Percentiles rank a stretch among this genome's conserved stretches.
These are phyloP conservation scores for Fagopyrum tataricum DNA, from an alignment of 148 eudicot genomes.

Conservation along the genomic window DNA sequence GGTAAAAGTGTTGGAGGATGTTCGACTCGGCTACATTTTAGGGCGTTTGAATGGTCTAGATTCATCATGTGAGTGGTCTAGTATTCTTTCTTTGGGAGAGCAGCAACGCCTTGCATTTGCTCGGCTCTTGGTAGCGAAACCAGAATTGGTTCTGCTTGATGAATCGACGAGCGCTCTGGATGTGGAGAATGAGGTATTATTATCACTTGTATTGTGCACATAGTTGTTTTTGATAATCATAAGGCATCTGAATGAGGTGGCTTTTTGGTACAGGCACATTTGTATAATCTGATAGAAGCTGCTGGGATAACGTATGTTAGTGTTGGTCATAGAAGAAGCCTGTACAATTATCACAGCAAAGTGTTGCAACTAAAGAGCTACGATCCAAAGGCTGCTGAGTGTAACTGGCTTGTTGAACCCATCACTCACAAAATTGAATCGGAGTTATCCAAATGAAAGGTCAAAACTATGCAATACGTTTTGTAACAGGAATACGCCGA, in stretches of 20 bases:
- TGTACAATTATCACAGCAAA: conserved; percentile 56
- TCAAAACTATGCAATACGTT: background rate
- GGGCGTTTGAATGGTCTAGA: conserved; percentile 67
- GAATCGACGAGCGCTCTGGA: conserved; percentile 99
- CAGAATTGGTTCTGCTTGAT: conserved; percentile 71
- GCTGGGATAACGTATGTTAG: conserved; percentile 76
- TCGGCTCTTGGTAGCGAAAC: conserved; percentile 79
- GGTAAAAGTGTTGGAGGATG: conserved; percentile 67
- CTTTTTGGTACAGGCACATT: conserved; percentile 51
- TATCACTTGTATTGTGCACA: background rate
- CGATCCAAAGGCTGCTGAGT: conserved; percentile 26
- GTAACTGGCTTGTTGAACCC: conserved; percentile 61
- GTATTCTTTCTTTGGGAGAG: conserved; percentile 92
- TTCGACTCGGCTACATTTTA: conserved; percentile 66
- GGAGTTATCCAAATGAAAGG: conserved; percentile 25
- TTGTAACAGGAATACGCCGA: too few relatives aligned
- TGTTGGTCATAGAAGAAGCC: conserved; percentile 71
- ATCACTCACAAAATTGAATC: too few relatives aligned
- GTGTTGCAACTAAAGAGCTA: conserved; percentile 41
- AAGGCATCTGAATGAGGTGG: background rate
- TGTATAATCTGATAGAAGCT: conserved; percentile 54
- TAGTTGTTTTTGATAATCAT: too few relatives aligned
- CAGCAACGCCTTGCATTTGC: conserved; percentile 98
- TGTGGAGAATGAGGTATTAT: conserved; percentile 85
- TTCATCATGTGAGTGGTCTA: conserved; percentile 76